phyloP scores from a whole-genome alignment of 768 basidiomycete genomes.

The Rhizopogon vesiculosus region DNA sequence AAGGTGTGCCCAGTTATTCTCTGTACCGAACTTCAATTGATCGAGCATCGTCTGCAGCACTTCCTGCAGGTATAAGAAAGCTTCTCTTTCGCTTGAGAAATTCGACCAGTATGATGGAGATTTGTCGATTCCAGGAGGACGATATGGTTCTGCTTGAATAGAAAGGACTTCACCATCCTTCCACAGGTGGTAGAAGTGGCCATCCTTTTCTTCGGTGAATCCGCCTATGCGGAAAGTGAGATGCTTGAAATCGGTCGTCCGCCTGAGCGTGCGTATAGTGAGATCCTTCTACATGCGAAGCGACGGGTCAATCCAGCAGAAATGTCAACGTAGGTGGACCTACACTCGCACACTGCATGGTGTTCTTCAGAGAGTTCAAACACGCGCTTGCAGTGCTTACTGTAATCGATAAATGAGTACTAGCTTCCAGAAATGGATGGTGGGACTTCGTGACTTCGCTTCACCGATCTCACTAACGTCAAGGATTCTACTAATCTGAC shows the following conservation, averaged over 20 bases:
- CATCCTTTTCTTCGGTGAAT: constrained; percentile 2
- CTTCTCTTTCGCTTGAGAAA: constrained; percentile 16
- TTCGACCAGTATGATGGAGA: neutral
- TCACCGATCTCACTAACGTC: too few species aligned
- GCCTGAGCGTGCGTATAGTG: constrained; percentile 17
- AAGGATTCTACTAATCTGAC: neutral
- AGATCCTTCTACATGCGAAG: constrained; percentile 9
- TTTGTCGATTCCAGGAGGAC: constrained; percentile 9
- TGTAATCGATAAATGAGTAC: neutral
- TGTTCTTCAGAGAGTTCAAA: constrained; percentile 1
- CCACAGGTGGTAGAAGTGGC: constrained; percentile 24
- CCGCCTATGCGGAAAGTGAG: constrained; percentile 17
- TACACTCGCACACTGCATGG: constrained; percentile 26
- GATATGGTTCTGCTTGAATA: constrained; percentile 27
- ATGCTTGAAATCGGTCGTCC: constrained; percentile 17
- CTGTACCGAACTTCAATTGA: constrained; percentile 21
- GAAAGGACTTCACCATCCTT: constrained; percentile 24
- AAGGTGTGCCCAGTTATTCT: constrained; percentile 30
- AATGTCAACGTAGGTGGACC: constrained; percentile 13
- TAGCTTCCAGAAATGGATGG: neutral
- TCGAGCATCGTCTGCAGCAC: constrained; percentile 31
- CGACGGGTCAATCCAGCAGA: neutral
- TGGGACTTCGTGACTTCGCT: neutral
- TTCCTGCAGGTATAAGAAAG: constrained; percentile 20
- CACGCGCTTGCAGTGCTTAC: neutral